These are phyloP conservation scores for Apiospora kogelbergensis DNA, from an alignment of 2,329 filamentous ascomycete genomes.

Conservation along the genomic window DNA sequence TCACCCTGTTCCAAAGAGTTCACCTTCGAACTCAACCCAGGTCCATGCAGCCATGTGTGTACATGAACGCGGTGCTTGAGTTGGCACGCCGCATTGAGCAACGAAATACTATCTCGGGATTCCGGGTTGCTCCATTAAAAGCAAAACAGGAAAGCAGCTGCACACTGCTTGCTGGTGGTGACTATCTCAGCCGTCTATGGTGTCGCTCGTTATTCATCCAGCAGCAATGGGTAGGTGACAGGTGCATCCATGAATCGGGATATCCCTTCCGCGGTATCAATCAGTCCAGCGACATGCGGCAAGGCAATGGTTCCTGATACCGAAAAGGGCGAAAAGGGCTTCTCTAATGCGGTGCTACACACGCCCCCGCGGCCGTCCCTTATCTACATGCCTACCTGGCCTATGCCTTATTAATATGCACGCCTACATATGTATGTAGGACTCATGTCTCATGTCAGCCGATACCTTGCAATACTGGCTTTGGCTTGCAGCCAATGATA, in stretches of 20 bases:
- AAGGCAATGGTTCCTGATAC: neutral
- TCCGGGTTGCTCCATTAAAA: too few relatives aligned
- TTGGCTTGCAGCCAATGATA: neutral
- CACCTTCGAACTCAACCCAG: slow-evolving; percentile 9
- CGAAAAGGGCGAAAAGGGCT: neutral
- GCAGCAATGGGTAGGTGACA: neutral
- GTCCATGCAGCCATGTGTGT: too few relatives aligned
- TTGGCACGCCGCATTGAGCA: too few relatives aligned
- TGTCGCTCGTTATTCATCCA: neutral
- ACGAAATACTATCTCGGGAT: too few relatives aligned
- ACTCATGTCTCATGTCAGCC: neutral
- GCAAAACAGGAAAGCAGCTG: too few relatives aligned
- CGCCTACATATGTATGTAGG: neutral
- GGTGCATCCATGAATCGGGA: neutral
- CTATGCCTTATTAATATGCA: neutral
- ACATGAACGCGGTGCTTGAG: too few relatives aligned
- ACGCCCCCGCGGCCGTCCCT: neutral
- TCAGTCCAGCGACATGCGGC: neutral
- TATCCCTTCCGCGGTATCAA: neutral
- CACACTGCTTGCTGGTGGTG: neutral
- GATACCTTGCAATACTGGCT: neutral
- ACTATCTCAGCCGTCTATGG: too few relatives aligned
- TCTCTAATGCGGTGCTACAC: neutral
- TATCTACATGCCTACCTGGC: neutral
- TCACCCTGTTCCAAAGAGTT: slow-evolving; percentile 11